A percentile compares a stretch with the other conserved stretches of the same genome.
Conservation (phyloP, 2,329 filamentous ascomycete genomes). For the Podosphaera leucotricha region DNA sequence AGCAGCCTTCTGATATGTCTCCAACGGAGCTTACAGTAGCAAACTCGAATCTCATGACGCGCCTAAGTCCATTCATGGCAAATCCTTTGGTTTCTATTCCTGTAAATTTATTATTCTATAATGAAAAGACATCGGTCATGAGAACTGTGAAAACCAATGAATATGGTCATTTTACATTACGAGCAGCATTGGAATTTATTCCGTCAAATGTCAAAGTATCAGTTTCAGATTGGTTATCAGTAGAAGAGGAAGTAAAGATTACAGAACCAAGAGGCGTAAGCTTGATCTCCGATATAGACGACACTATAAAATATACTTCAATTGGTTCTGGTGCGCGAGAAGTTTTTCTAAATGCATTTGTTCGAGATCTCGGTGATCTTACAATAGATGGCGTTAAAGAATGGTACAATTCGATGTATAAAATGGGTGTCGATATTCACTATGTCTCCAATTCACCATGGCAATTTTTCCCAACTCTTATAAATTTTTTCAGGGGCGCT, state of each 20-base stretch:
- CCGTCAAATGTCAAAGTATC: conserved; percentile 76
- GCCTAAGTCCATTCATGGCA: conserved; percentile 73
- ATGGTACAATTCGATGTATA: conserved; percentile 62
- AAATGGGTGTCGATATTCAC: conserved; percentile 69
- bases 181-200: conserved; percentile 66
- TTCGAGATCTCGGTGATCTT: conserved; percentile 60
- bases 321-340: conserved; percentile 72
- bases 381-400: conserved; percentile 70
- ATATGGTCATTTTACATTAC: conserved; percentile 63
- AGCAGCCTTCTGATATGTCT: conserved; percentile 33
- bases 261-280: conserved; percentile 64
- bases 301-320: conserved; percentile 89
- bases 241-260: conserved; percentile 52
- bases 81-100: conserved; percentile 54
- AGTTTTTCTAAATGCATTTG: conserved; percentile 90
- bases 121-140: conserved; percentile 59
- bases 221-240: conserved; percentile 64
- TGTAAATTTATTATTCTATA: conserved; percentile 89
- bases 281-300: conserved; percentile 91
- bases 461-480: conserved; percentile 82
- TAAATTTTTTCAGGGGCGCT: conserved; percentile 59
- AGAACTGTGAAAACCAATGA: conserved; percentile 69
- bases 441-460: conserved; percentile 99
- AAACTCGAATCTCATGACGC: conserved; percentile 69
- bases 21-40: conserved; percentile 55